Evolutionary conservation across 2,329 filamentous ascomycete species (phyloP).

Genomic region (Grosmannia serpens): DNA sequence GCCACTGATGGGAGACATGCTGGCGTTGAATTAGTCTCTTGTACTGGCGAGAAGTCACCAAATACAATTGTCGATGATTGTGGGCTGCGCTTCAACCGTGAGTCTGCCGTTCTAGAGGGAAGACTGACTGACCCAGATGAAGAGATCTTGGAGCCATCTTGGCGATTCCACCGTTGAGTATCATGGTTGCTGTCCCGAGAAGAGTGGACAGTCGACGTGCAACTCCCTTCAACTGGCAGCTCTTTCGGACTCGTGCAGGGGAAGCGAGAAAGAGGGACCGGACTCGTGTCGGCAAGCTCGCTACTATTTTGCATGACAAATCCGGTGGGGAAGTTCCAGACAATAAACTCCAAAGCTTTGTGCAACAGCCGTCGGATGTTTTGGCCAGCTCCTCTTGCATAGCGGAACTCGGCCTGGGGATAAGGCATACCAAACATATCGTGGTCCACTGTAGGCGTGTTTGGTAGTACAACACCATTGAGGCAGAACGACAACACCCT

Average conservation of each 20-base stretch:
- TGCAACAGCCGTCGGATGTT: slow-evolving; percentile 31
- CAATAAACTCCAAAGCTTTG: slow-evolving; percentile 45
- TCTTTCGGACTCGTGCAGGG: background rate
- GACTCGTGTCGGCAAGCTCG: slow-evolving; percentile 33
- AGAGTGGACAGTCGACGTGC: background rate
- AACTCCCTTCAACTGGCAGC: background rate
- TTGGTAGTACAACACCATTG: slow-evolving; percentile 17
- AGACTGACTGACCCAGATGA: slow-evolving; percentile 8
- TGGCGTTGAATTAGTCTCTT: too few species aligned
- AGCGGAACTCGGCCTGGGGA: slow-evolving; percentile 27
- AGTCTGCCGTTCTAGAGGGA: background rate
- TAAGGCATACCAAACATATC: slow-evolving; percentile 10
- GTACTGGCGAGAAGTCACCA: slow-evolving; percentile 44
- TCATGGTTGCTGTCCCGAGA: background rate
- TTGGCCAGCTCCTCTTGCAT: slow-evolving; percentile 41
- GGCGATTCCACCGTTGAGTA: background rate
- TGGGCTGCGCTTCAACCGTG: background rate
- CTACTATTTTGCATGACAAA: slow-evolving; percentile 28
- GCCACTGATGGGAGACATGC: background rate
- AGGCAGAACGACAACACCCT: slow-evolving; percentile 11
- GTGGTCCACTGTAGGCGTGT: slow-evolving; percentile 15
- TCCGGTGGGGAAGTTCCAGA: slow-evolving; percentile 45
- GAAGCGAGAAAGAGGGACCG: background rate
- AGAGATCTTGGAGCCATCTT: background rate
- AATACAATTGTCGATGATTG: slow-evolving; percentile 45